Evolutionary conservation across 805 yeast species (phyloP).

Genomic region (Candida saitoana): DNA sequence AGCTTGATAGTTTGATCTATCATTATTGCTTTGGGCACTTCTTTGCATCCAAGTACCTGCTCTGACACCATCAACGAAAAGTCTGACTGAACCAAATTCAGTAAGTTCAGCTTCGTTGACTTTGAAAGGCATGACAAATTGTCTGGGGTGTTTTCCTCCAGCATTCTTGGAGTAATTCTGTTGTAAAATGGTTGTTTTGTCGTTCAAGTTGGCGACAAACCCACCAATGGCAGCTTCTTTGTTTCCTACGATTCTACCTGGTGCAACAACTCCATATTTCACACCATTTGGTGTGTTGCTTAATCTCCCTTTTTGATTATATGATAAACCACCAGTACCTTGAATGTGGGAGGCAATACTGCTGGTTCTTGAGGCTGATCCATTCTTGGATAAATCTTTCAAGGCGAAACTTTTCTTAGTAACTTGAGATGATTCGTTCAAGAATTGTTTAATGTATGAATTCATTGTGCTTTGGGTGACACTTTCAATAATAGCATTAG

Average conservation of each 20-base stretch:
- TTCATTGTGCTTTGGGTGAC: constrained; percentile 16
- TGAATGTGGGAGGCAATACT: constrained; percentile 30
- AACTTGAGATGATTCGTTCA: constrained; percentile 19
- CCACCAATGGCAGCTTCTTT: constrained; percentile 53
- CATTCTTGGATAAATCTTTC: constrained; percentile 20
- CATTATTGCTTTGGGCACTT: constrained; percentile 9
- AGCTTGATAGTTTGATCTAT: constrained; percentile 20
- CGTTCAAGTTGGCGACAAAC: constrained; percentile 35
- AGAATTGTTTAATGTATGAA: constrained; percentile 31
- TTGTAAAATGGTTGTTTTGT: constrained; percentile 34
- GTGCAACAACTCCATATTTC: constrained; percentile 49
- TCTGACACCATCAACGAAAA: constrained; percentile 38
- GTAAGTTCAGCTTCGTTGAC: constrained; percentile 35
- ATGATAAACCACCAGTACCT: constrained; percentile 77
- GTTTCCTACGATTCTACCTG: constrained; percentile 61
- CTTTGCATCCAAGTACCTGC: constrained; percentile 39
- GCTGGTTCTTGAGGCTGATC: constrained; percentile 10
- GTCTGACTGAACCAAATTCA: constrained; percentile 32
- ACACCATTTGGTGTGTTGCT: constrained; percentile 69
- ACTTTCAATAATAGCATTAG: constrained; percentile 26
- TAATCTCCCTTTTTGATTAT: constrained; percentile 64
- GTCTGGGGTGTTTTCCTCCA: constrained; percentile 41
- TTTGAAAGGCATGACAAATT: constrained; percentile 41
- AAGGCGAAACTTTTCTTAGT: constrained; percentile 18
- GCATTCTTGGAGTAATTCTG: constrained; percentile 35